Evolutionary conservation across 164 flowering plant genomes (phyloP), one percentile per base, ranked within the genome.

Genomic region (Berberis vulgaris): DNA sequence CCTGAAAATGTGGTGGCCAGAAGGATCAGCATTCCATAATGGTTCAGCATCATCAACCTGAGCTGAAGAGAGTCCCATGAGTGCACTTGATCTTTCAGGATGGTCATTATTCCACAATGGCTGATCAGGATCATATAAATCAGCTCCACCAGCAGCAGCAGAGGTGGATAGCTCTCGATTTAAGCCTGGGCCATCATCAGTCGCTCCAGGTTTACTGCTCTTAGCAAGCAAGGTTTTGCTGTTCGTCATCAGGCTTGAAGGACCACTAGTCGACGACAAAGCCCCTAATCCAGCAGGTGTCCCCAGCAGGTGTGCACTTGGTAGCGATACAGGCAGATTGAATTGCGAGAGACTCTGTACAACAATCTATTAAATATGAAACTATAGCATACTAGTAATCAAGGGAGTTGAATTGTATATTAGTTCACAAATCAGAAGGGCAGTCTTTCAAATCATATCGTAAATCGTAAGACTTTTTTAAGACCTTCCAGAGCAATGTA

Each of bases 111-210:
- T 82, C 97, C 93, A 89, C 45, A 87, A 64, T 60, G 96, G 99
- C 77, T 94, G 93, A 78, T 94, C 99, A 68, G 99, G 99, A 81
- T 94, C 96, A 74, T 94, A 94, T 2, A 87, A 74, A 74, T 94
- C 99, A 66, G 85, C 77, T 70, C 80, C 92, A 73, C 68, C 79
- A 3, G 72, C 72, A 68, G 63, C 71, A 64, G 73, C 67, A 71
- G 81, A 59, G 55, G 71, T 73, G 57, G 79, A 59, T 54, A 72
- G 68, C 52, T 72, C 57, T 67, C 79, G 80, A 69, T 74, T 77
- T 67, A 76, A 69, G 63, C 77, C 75, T 38, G 74, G 57, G 41
- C 68, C 79, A 73, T 79, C 85, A 57, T 78, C 92, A 55, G 54
- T 47, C 68, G 69, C 46, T 67, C 77, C 81, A 69, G 78, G 54